Evolutionary conservation across 192 early-diverging fungal species (phyloP).

Genomic region (Chytriomyces sp.): DNA sequence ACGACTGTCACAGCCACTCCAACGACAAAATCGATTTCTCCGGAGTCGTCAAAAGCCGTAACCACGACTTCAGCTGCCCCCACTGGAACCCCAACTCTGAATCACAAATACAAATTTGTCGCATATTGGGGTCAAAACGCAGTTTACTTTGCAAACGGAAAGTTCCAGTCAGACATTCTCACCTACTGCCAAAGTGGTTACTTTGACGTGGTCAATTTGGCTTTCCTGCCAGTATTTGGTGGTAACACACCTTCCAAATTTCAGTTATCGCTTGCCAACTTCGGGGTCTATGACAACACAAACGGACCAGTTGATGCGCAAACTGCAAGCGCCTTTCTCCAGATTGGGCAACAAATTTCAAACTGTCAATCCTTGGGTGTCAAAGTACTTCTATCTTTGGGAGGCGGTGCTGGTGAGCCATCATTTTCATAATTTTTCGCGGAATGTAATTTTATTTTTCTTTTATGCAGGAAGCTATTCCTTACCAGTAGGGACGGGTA

Average conservation of each 20-base stretch:
- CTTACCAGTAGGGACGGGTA: slow-evolving; percentile 4
- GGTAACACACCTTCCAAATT: not conserved
- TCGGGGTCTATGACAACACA: slow-evolving; percentile 2
- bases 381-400: slow-evolving; percentile 16
- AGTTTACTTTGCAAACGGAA: not conserved
- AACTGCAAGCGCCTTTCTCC: not conserved
- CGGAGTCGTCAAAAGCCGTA: not conserved
- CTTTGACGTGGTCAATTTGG: slow-evolving; percentile 16
- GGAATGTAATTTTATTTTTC: too few relatives aligned
- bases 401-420: slow-evolving; percentile 13
- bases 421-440: too few relatives aligned
- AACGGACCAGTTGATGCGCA: not conserved
- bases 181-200: not conserved
- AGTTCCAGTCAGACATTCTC: not conserved
- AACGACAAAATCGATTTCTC: not conserved
- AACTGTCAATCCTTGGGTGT: slow-evolving; percentile 19
- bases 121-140: slow-evolving; percentile 20
- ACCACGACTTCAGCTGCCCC: not conserved
- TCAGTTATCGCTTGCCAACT: slow-evolving; percentile 2
- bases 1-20: not conserved
- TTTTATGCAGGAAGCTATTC: too few relatives aligned
- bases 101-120: slow-evolving; percentile 14
- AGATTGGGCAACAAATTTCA: not conserved
- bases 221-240: slow-evolving; percentile 12
- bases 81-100: not conserved